Evolutionary conservation across 345 rosid species (phyloP), one percentile per base, ranked within the genome.

Genomic region (Adansonia digitata): DNA sequence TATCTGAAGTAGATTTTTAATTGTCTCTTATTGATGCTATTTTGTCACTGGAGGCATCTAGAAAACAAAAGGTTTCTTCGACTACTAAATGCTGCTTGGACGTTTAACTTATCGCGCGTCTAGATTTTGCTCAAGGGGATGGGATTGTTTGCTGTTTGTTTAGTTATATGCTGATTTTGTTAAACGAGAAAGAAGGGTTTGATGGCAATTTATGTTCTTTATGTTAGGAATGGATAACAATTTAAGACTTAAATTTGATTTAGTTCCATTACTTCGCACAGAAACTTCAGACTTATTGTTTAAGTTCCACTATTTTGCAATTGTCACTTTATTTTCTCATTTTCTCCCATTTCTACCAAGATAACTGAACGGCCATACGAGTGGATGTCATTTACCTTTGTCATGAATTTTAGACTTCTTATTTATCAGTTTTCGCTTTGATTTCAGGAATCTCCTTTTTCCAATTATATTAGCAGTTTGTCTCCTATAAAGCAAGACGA

Each of bases 371-470:
- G 39, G 48, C 10, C 35, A 37, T 71, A 35, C 18, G 40, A 10
- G 6, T 24, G 42, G 20, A 20, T 27, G 57, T 37, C 12, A 49
- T 14, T 15, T 31, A 45, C 8, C 11, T 17, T 34, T 22, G 14
- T 72, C 42, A 35, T 59, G 31, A 27, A 26, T 17, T 48, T 49
- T 48, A 29, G 63, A 71, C 73, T 15, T 77, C 43, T 45, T 34
- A 11, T 51, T 73, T 67, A 5, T 65, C 39, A 51, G n/a, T 65
- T 74, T 73, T 65, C 35, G 49, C 59, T 81, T 40, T 76, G 73
- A 59, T 71, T 81, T 71, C 81, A 85, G 90, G 87, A 83, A 68
- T 85, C 88, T 24, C 88, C 88, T 0, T 83, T 77, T 73, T 77
- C 81, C 11, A 74, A 82, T 82, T 83, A 49, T 46, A 12, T 75